These are phyloP conservation scores for Penicillium crustosum DNA, from an alignment of 2,329 filamentous ascomycete species.

Conservation along the genomic window DNA sequence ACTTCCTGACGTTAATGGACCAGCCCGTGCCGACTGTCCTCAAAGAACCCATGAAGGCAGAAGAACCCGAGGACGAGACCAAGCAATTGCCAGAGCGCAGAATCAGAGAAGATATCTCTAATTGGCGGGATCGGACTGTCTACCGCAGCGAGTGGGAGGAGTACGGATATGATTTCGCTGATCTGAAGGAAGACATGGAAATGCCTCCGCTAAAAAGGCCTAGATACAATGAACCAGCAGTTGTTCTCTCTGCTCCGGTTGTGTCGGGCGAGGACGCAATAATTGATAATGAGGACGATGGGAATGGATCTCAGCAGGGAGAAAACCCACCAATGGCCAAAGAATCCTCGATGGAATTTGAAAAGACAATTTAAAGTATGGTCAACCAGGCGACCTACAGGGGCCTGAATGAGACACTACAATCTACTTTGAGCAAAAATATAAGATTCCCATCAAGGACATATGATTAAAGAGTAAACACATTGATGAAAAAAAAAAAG, in stretches of 20 bases:
- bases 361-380: not conserved
- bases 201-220: slow-evolving; percentile 34
- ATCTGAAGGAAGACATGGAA: slow-evolving; percentile 32
- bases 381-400: not conserved
- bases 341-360: not conserved
- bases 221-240: slow-evolving; percentile 19
- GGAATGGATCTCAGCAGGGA: not conserved
- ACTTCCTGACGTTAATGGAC: slow-evolving; percentile 47
- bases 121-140: slow-evolving; percentile 50
- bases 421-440: not conserved
- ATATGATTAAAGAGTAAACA: slow-evolving; percentile 26
- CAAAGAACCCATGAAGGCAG: slow-evolving; percentile 23
- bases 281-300: not conserved
- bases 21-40: slow-evolving; percentile 20
- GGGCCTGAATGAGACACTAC: not conserved
- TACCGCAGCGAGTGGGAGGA: slow-evolving; percentile 55
- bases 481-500: slow-evolving; percentile 16
- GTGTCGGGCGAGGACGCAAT: not conserved
- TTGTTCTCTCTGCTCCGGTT: not conserved
- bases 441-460: slow-evolving; percentile 17
- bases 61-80: slow-evolving; percentile 16
- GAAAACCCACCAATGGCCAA: not conserved
- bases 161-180: slow-evolving; percentile 31
- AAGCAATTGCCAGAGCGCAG: slow-evolving; percentile 34
- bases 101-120: slow-evolving; percentile 37